Evolutionary conservation across 2,329 filamentous ascomycete species (phyloP).

Genomic region (Botryotinia globosa): DNA sequence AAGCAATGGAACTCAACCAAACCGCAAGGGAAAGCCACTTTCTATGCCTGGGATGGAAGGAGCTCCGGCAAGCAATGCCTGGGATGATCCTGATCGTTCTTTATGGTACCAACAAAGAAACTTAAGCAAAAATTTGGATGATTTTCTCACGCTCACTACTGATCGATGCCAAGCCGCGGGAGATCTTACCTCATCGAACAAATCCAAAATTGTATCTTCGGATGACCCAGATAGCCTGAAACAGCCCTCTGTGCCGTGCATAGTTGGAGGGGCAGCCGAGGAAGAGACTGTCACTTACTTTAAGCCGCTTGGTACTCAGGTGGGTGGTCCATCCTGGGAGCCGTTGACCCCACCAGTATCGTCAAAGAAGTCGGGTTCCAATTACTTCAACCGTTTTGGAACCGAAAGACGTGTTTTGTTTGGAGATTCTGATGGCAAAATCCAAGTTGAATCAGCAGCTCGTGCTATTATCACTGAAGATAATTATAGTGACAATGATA

Average conservation of each 20-base stretch:
- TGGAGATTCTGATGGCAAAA: neutral
- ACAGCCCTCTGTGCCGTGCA: neutral
- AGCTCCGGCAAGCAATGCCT: neutral
- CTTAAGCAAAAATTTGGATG: neutral
- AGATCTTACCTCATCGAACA: neutral
- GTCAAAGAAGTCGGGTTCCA: neutral
- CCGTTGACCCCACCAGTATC: conserved; percentile 2
- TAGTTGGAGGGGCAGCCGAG: neutral
- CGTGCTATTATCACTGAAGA: neutral
- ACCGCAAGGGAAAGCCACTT: neutral
- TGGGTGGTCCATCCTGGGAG: neutral
- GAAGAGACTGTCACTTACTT: neutral
- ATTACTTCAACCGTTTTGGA: neutral
- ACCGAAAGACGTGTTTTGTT: neutral
- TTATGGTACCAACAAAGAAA: neutral
- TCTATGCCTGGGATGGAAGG: neutral
- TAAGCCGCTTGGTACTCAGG: neutral
- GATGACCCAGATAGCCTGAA: neutral
- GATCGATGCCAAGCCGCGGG: neutral
- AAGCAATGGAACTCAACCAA: neutral
- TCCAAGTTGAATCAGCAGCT: neutral
- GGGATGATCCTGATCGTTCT: neutral
- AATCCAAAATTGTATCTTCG: neutral
- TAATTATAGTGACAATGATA: conserved; percentile 5
- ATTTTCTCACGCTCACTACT: neutral